Conservation (phyloP, 495 filamentous ascomycete genomes). For the Podospora anserina region DNA sequence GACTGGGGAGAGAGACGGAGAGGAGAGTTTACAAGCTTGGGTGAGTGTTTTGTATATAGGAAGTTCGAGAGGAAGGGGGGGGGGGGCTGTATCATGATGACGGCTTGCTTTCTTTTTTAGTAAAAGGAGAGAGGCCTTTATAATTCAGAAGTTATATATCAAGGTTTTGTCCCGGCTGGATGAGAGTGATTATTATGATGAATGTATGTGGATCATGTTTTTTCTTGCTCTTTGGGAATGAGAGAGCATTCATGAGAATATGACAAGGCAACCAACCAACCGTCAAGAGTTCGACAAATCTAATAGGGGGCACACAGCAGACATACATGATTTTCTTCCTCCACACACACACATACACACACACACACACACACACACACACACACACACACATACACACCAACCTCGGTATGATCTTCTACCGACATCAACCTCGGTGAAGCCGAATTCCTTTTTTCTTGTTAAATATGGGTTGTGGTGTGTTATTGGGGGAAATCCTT, state of each 20-base stretch:
- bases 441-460: background rate
- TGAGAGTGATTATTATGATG: too few species aligned
- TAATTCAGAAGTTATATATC: background rate
- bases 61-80: too few species aligned
- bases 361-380: background rate
- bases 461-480: background rate
- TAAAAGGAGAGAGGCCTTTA: background rate
- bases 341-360: too few species aligned
- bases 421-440: background rate
- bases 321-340: too few species aligned
- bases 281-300: too few species aligned
- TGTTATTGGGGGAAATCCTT: background rate
- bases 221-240: too few species aligned
- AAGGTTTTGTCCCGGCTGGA: too few species aligned
- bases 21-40: background rate
- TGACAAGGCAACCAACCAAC: too few species aligned
- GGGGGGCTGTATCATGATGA: background rate
- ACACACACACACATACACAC: background rate
- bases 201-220: too few species aligned
- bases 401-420: background rate
- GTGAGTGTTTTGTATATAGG: background rate
- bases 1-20: background rate
- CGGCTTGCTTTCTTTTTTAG: background rate
- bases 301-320: too few species aligned
- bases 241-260: too few species aligned